Percentiles rank a stretch among this genome's conserved stretches.
Evolutionary conservation across 2,329 filamentous ascomycete genomes (phyloP).

Genomic region (Lasiodiplodia hormozganensis): DNA sequence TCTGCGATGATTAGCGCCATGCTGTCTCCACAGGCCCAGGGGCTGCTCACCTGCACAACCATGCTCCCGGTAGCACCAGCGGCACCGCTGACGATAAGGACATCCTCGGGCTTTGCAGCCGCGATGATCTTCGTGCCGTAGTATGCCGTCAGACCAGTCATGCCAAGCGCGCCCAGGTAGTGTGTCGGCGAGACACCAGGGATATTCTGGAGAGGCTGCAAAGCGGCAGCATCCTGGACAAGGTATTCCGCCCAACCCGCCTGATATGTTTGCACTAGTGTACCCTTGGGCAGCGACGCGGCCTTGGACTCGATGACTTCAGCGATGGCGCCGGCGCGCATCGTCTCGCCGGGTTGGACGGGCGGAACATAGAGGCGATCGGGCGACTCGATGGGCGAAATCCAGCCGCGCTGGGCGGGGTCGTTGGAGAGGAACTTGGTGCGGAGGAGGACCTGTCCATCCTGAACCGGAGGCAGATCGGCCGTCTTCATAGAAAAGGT

Average conservation of each 20-base stretch:
- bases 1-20: slow-evolving; percentile 48
- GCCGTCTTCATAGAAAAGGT: slow-evolving; percentile 50
- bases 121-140: slow-evolving; percentile 75
- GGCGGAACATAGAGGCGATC: slow-evolving; percentile 70
- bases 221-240: slow-evolving; percentile 52
- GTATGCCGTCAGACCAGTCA: slow-evolving; percentile 77
- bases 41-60: slow-evolving; percentile 70
- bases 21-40: neutral
- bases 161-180: slow-evolving; percentile 55
- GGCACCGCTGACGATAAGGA: slow-evolving; percentile 78
- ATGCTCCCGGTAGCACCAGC: slow-evolving; percentile 80
- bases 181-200: slow-evolving; percentile 16
- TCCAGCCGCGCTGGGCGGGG: slow-evolving; percentile 55
- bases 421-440: slow-evolving; percentile 59
- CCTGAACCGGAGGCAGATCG: slow-evolving; percentile 44
- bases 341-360: slow-evolving; percentile 70
- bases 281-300: slow-evolving; percentile 61
- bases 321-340: slow-evolving; percentile 69
- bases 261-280: slow-evolving; percentile 60
- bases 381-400: neutral
- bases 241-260: slow-evolving; percentile 73
- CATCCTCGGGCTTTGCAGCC: slow-evolving; percentile 71
- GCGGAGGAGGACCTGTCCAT: slow-evolving; percentile 56
- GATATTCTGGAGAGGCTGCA: slow-evolving; percentile 10
- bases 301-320: slow-evolving; percentile 69